These are phyloP conservation scores for Saxophila tyrrhenica DNA, from an alignment of 495 filamentous ascomycete genomes.

Conservation along the genomic window DNA sequence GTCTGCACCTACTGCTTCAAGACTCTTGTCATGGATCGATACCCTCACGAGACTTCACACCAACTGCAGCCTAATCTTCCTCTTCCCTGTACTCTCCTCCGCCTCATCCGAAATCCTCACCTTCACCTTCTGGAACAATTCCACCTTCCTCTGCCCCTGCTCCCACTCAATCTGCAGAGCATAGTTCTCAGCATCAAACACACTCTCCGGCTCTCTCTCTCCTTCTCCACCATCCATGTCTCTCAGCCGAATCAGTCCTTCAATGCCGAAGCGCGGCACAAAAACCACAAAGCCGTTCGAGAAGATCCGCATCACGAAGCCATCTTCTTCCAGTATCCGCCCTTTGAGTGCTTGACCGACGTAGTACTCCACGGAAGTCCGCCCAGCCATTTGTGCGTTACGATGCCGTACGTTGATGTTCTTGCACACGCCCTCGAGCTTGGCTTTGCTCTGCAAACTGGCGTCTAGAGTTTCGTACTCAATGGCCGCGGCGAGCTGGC, in stretches of 20 bases:
- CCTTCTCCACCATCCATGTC: constrained; percentile 56
- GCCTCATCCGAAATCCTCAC: constrained; percentile 84
- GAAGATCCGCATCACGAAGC: constrained; percentile 92
- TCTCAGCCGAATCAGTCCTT: constrained; percentile 72
- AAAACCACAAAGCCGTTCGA: constrained; percentile 94
- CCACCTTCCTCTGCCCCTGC: constrained; percentile 45
- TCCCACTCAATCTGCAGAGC: constrained; percentile 49
- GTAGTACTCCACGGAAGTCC: constrained; percentile 91
- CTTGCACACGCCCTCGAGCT: constrained; percentile 85
- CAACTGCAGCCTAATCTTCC: constrained; percentile 66
- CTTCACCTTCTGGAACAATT: constrained; percentile 79
- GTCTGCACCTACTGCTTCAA: too few species aligned
- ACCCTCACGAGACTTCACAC: too few species aligned
- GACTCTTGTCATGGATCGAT: too few species aligned
- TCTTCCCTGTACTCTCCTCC: constrained; percentile 89
- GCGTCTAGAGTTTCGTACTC: constrained; percentile 74
- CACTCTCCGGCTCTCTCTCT: constrained; percentile 49
- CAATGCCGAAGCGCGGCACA: constrained; percentile 89
- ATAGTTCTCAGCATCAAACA: constrained; percentile 77
- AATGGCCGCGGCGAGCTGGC: constrained; percentile 90
- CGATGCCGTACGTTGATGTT: constrained; percentile 97
- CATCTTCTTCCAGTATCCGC: constrained; percentile 70
- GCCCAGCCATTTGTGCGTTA: constrained; percentile 89
- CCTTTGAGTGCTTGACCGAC: constrained; percentile 92
- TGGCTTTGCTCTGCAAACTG: constrained; percentile 61